Conservation (phyloP, 2,329 filamentous ascomycete genomes). For the Fusarium denticulatum region DNA sequence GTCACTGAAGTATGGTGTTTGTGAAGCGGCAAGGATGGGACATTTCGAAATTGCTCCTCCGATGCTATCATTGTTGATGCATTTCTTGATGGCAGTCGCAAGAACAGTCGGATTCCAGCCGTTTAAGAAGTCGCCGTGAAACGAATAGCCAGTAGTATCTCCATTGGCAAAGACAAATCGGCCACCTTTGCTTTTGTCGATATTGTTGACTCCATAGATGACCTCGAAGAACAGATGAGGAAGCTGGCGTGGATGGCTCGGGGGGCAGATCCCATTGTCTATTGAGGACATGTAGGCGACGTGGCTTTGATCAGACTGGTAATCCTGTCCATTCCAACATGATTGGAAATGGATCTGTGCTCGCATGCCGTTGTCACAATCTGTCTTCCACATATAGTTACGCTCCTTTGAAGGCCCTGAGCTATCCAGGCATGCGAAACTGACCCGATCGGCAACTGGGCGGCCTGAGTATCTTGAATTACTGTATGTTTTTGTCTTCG, state of each 20-base stretch:
- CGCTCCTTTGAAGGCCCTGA: constrained; percentile 32
- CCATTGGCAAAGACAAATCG: constrained; percentile 39
- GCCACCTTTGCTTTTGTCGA: constrained; percentile 38
- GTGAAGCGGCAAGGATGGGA: constrained; percentile 29
- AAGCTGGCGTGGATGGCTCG: constrained; percentile 32
- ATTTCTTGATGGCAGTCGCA: constrained; percentile 27
- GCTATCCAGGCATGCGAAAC: constrained; percentile 39
- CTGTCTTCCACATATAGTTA: constrained; percentile 36
- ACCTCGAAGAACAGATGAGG: constrained; percentile 40
- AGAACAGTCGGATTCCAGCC: constrained; percentile 34
- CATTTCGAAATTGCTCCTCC: constrained; percentile 24
- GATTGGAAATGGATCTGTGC: constrained; percentile 40
- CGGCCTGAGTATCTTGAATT: constrained; percentile 15
- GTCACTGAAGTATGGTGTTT: constrained; percentile 31
- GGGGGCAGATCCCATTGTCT: constrained; percentile 39
- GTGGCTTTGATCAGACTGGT: constrained; percentile 37
- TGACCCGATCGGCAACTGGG: constrained; percentile 33
- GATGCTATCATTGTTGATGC: constrained; percentile 34
- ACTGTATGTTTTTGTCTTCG: constrained; percentile 35
- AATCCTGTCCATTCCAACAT: constrained; percentile 38
- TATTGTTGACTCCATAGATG: constrained; percentile 35
- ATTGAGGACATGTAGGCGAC: constrained; percentile 39
- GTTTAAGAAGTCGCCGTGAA: constrained; percentile 39
- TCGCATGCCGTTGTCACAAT: constrained; percentile 39
- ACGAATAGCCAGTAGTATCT: constrained; percentile 37